Conservation (phyloP, 257 asterid genomes). For the Primulina huaijiensis region DNA sequence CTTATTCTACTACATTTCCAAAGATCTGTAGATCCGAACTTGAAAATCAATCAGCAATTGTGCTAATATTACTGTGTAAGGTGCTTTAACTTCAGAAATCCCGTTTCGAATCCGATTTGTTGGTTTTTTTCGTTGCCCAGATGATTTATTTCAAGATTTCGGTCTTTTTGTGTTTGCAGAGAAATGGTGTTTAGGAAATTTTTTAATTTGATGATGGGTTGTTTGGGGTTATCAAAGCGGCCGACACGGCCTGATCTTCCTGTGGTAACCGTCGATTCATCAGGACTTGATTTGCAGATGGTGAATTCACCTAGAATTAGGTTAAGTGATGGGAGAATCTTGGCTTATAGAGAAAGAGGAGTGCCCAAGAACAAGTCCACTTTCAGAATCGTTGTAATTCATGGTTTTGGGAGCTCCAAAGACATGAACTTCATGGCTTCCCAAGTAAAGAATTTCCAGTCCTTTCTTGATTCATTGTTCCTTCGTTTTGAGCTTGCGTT, state of each 20-base stretch:
- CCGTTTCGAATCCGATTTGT: background rate
- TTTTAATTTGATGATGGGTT: conserved; percentile 65
- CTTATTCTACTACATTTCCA: background rate
- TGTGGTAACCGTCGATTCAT: background rate
- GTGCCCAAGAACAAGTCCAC: conserved; percentile 62
- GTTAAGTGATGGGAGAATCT: conserved; percentile 77
- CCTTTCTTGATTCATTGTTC: conserved; percentile 11
- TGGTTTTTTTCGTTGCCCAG: too few relatives aligned
- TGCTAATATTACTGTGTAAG: background rate
- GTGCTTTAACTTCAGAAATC: too few relatives aligned
- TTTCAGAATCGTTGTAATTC: conserved; percentile 64
- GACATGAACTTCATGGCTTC: conserved; percentile 84
- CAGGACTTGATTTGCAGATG: conserved; percentile 22
- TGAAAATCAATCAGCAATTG: background rate
- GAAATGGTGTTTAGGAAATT: conserved; percentile 74
- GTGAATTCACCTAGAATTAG: conserved; percentile 43
- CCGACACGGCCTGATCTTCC: conserved; percentile 47
- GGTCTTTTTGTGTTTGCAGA: background rate
- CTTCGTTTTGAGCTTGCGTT: too few relatives aligned
- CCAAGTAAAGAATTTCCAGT: conserved; percentile 40
- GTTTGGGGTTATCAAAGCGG: conserved; percentile 64
- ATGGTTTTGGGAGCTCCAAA: conserved; percentile 90
- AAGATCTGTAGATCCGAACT: background rate
- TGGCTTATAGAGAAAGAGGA: conserved; percentile 86
- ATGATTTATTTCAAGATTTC: background rate